Conservation (phyloP, 1,284 basidiomycete genomes). For the Ganoderma multipileum region DNA sequence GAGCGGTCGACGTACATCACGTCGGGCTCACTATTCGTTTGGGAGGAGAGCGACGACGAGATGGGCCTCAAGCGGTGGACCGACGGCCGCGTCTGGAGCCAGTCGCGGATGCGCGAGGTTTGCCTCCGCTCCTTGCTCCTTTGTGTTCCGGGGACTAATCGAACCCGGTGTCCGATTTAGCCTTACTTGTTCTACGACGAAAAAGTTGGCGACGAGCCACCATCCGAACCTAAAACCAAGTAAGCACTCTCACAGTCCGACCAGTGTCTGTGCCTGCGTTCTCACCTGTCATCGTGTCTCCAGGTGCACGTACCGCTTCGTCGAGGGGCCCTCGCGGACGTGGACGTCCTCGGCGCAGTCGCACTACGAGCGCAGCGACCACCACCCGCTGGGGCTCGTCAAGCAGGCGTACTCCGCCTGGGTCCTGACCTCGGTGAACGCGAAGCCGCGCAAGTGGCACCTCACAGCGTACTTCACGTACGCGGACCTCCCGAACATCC, state of each 20-base stretch:
- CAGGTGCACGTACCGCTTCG: constrained; percentile 58
- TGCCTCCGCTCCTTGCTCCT: constrained; percentile 26
- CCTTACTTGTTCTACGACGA: constrained; percentile 75
- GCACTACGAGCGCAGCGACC: constrained; percentile 61
- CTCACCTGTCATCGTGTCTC: constrained; percentile 17
- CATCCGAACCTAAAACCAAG: constrained; percentile 46
- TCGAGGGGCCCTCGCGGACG: constrained; percentile 58
- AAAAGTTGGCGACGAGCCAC: constrained; percentile 54
- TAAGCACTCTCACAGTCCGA: constrained; percentile 37
- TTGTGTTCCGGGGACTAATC: constrained; percentile 24
- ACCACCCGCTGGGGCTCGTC: constrained; percentile 59
- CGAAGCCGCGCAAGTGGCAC: constrained; percentile 65
- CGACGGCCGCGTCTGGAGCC: constrained; percentile 72
- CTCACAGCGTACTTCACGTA: constrained; percentile 71
- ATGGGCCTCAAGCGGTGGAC: constrained; percentile 67
- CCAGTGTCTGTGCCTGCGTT: constrained; percentile 20
- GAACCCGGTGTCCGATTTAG: constrained; percentile 38
- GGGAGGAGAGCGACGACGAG: constrained; percentile 71
- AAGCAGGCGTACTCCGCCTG: constrained; percentile 73
- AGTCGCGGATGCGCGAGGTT: constrained; percentile 69
- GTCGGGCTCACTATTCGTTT: constrained; percentile 69
- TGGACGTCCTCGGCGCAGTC: constrained; percentile 62
- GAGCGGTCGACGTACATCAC: constrained; percentile 62
- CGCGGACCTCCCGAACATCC: constrained; percentile 62
- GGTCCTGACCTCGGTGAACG: constrained; percentile 53